Evolutionary conservation across 2,329 filamentous ascomycete genomes (phyloP).

Genomic region (Colletotrichum sp.): DNA sequence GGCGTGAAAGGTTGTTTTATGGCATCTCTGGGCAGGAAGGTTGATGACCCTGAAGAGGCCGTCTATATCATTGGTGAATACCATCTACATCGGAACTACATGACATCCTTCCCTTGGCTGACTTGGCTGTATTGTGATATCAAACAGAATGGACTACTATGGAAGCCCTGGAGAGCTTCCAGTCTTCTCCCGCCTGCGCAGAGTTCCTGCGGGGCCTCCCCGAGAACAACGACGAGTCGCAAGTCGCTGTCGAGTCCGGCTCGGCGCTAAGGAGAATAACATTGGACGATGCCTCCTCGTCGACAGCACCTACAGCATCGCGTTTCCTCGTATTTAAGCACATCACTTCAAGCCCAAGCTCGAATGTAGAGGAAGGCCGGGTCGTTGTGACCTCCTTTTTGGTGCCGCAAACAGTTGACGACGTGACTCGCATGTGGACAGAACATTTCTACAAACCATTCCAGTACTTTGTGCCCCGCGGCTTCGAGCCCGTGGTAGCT

Average conservation of each 20-base stretch:
- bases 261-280: not conserved
- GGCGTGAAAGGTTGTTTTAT: not conserved
- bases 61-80: conserved; percentile 23
- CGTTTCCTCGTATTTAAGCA: not conserved
- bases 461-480: not conserved
- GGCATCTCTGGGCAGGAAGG: conserved; percentile 20
- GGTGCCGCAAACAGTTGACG: not conserved
- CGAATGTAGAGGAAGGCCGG: not conserved
- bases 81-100: not conserved
- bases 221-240: not conserved
- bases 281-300: not conserved
- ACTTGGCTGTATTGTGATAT: not conserved
- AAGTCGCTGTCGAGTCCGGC: not conserved
- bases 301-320: not conserved
- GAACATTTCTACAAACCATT: not conserved
- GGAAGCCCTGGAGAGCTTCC: conserved; percentile 21
- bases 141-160: conserved; percentile 17
- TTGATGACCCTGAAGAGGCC: conserved; percentile 24
- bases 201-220: conserved; percentile 24
- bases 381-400: conserved; percentile 10
- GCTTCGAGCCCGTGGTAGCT: not conserved
- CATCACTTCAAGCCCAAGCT: not conserved
- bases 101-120: not conserved
- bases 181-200: conserved; percentile 22
- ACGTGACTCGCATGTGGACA: not conserved